phyloP scores from a whole-genome alignment of 1,139 yeast genomes.

The Pichia sp. region DNA sequence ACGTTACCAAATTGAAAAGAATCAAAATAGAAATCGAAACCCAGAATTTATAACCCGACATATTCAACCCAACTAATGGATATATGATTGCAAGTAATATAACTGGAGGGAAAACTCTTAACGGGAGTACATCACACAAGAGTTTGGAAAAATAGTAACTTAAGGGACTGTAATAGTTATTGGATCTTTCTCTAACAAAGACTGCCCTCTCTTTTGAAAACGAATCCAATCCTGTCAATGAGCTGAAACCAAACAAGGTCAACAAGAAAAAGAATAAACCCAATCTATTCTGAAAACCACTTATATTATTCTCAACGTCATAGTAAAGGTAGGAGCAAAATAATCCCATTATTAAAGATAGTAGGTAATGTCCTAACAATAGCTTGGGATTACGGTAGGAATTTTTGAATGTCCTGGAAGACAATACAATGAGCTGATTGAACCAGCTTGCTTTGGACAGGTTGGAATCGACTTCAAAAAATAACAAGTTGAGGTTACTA shows the following conservation, averaged over 20 bases:
- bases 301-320: constrained; percentile 77
- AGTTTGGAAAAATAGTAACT: constrained; percentile 84
- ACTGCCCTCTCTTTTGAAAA: constrained; percentile 85
- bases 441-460: constrained; percentile 51
- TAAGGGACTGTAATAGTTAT: constrained; percentile 83
- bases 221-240: constrained; percentile 85
- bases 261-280: constrained; percentile 88
- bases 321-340: constrained; percentile 86
- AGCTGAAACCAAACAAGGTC: constrained; percentile 89
- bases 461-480: constrained; percentile 36
- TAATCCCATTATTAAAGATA: constrained; percentile 70
- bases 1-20: constrained; percentile 79
- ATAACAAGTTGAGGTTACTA: constrained; percentile 20
- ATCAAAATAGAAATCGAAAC: constrained; percentile 67
- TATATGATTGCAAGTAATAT: constrained; percentile 80
- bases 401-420: constrained; percentile 87
- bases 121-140: constrained; percentile 82
- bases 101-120: constrained; percentile 86
- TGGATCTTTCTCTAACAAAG: constrained; percentile 87
- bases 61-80: constrained; percentile 84
- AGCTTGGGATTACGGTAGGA: constrained; percentile 87
- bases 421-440: constrained; percentile 63
- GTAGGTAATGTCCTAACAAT: constrained; percentile 72
- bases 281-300: constrained; percentile 92
- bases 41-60: constrained; percentile 73